phyloP scores from a whole-genome alignment of 805 yeast genomes.

The Yarrowia sp. region DNA sequence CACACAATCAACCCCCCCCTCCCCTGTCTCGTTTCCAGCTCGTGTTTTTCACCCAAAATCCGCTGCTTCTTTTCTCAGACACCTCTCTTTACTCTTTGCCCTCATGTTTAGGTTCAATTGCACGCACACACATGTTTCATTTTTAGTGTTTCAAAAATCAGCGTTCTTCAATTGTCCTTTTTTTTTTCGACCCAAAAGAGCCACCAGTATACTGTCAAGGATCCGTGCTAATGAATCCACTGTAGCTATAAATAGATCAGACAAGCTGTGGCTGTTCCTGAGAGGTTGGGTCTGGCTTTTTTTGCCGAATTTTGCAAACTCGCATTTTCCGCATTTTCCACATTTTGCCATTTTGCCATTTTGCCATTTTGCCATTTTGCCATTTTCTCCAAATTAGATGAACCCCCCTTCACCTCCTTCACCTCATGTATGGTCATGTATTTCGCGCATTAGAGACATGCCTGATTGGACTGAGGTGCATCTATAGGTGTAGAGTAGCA shows the following conservation, averaged over 20 bases:
- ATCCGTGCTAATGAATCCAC: no score
- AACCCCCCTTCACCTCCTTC: not conserved
- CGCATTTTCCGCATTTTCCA: no score
- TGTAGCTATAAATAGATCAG: not conserved
- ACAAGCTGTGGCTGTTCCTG: no score
- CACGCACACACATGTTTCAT: not conserved
- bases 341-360: no score
- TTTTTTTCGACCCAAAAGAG: not conserved
- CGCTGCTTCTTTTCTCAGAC: conserved; percentile 12
- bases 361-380: no score
- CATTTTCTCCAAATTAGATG: no score
- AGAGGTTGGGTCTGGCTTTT: no score
- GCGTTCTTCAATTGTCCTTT: no score
- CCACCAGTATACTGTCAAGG: not conserved
- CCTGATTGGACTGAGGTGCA: no score
- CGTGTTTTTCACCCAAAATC: conserved; percentile 18
- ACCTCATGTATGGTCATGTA: not conserved
- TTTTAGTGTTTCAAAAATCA: not conserved
- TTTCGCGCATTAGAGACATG: conserved; percentile 14
- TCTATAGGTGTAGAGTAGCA: no score
- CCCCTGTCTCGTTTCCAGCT: not conserved
- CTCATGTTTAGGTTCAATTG: conserved; percentile 2
- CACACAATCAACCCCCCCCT: no score
- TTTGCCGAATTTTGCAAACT: no score
- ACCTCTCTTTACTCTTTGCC: not conserved